Evolutionary conservation across 192 early-diverging fungal genomes (phyloP).

Genomic region (Coemansia sp.): DNA sequence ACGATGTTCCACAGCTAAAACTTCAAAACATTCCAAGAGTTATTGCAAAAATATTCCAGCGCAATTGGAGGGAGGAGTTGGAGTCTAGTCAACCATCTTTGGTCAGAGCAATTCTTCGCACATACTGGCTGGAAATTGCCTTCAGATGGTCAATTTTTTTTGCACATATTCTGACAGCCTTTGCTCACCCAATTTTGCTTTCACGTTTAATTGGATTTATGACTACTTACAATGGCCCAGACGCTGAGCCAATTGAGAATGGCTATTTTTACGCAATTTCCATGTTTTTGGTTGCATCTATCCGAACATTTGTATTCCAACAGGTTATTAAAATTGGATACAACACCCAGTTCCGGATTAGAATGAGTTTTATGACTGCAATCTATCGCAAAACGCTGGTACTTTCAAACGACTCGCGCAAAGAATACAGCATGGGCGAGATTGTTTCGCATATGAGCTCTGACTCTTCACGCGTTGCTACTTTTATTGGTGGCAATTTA

Average conservation of each 20-base stretch:
- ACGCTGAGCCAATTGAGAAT: constrained; percentile 64
- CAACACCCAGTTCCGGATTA: constrained; percentile 72
- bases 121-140: constrained; percentile 70
- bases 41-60: constrained; percentile 69
- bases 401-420: constrained; percentile 78
- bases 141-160: constrained; percentile 80
- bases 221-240: constrained; percentile 56
- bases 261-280: constrained; percentile 77
- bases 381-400: constrained; percentile 86
- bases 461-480: constrained; percentile 67
- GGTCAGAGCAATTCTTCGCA: constrained; percentile 58
- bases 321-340: constrained; percentile 88
- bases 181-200: constrained; percentile 82
- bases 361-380: constrained; percentile 76
- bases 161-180: constrained; percentile 70
- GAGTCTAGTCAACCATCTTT: constrained; percentile 64
- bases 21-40: constrained; percentile 59
- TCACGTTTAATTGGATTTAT: constrained; percentile 69
- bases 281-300: constrained; percentile 78
- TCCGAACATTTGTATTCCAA: constrained; percentile 80
- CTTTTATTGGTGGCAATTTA: constrained; percentile 63
- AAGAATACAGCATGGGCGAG: constrained; percentile 79
- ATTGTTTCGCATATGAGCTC: constrained; percentile 74
- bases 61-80: constrained; percentile 71
- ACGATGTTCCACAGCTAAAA: constrained; percentile 75